phyloP scores from a whole-genome alignment of 2,329 filamentous ascomycete species.

The Elsinoe necatrix region DNA sequence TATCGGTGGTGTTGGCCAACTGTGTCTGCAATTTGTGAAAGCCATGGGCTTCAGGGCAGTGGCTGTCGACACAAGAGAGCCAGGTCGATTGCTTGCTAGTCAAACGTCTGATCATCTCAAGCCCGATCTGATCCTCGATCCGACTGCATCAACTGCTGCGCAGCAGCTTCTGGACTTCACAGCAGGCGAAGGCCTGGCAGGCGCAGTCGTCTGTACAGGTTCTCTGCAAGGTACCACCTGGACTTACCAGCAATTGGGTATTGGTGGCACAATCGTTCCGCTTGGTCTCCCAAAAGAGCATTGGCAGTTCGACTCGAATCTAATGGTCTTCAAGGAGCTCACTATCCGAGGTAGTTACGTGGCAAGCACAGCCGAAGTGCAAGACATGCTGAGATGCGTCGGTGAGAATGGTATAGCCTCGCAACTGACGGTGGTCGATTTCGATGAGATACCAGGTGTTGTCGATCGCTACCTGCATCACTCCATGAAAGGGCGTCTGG shows the following conservation, averaged over 20 bases:
- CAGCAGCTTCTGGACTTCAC: not conserved
- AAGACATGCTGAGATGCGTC: not conserved
- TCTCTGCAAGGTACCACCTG: not conserved
- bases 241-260: not conserved
- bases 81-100: constrained; percentile 33
- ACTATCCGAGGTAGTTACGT: not conserved
- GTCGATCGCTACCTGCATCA: constrained; percentile 1
- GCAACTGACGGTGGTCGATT: not conserved
- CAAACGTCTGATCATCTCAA: constrained; percentile 17
- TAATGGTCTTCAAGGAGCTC: constrained; percentile 7
- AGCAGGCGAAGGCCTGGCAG: not conserved
- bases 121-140: not conserved
- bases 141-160: not conserved
- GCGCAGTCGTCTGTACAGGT: not conserved
- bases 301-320: not conserved
- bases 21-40: constrained; percentile 41
- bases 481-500: not conserved
- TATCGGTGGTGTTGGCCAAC: constrained; percentile 40
- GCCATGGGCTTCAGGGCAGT: constrained; percentile 39
- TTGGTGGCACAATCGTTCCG: not conserved
- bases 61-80: constrained; percentile 39
- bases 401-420: not conserved
- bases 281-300: not conserved
- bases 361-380: not conserved
- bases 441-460: not conserved